Base-by-base conservation (phyloP, 129 eudicot genomes). In the Chrysanthemum makinoi region DNA sequence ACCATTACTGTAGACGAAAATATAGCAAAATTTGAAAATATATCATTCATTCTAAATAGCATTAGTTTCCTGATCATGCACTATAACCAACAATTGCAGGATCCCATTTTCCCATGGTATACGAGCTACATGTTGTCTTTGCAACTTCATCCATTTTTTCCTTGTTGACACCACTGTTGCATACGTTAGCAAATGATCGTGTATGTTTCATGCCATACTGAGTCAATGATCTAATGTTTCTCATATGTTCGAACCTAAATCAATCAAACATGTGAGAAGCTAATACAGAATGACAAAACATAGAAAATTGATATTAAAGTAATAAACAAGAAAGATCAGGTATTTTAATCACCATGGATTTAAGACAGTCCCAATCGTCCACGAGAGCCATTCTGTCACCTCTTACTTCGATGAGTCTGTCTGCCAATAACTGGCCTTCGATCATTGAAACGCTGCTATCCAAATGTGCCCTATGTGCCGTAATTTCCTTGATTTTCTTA, bases 161-260 rank as follows among this genome's bases (percentile, higher is more conserved):
- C 10, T 5, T n/a, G 13, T 76, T 65, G 4, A 81, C 56, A 0
- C 83, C 84, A 20, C 74, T 69, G 80, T 93, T 89, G 81, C 98
- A 93, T 0, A 84, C 49, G 72, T 85, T 85, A 1, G 96, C 98
- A n/a, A 89, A 93, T 47, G 88, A 83, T 49, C 96, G 74, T 80
- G 85, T 93, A 77, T 87, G 90, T 66, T 87, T 87, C 96, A 93
- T 85, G 20, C 98, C 98, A 28, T 93, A 93, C 49, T 89, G 88
- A 2, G 92, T 85, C 65, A 93, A 60, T 7, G 88, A 78, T 18
- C 96, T 95, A 93, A 44, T 83, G 78, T 18, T 79, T 75, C 83
- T 93, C 98, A 57, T 81, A 93, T 6, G 80, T 14, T 2, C 83
- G 87, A 2, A 92, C 89, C 98, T 92, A n/a, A 17, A 77, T 43